These are phyloP conservation scores for Cenchrus purpureus DNA, from an alignment of 176 grass and related monocot species.

Conservation along the genomic window DNA sequence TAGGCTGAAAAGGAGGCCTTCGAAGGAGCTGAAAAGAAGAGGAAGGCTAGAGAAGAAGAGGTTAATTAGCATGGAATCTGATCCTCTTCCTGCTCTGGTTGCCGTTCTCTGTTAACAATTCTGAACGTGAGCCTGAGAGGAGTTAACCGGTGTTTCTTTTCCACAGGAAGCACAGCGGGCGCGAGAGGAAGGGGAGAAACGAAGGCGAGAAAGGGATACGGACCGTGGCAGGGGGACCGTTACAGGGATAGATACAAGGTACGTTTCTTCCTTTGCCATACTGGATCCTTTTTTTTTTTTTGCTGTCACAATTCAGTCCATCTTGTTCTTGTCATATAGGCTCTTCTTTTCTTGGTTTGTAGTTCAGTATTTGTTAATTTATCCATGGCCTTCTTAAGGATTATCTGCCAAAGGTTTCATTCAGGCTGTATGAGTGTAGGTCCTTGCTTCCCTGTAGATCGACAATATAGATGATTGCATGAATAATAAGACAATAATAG, in stretches of 20 bases:
- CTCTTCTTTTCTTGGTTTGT: not conserved
- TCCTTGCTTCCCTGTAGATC: not conserved
- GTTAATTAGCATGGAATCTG: constrained; percentile 42
- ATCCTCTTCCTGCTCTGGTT: not conserved
- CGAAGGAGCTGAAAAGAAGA: constrained; percentile 80
- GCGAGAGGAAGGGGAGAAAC: constrained; percentile 79
- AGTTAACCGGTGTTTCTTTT: constrained; percentile 17
- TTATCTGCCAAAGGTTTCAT: constrained; percentile 10
- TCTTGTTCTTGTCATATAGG: constrained; percentile 4
- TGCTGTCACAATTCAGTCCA: not conserved
- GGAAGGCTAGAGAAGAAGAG: constrained; percentile 87
- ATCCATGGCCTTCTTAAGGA: not conserved
- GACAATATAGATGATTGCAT: not conserved
- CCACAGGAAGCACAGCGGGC: constrained; percentile 71
- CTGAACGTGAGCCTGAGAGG: not conserved
- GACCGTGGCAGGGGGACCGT: constrained; percentile 58
- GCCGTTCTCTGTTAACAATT: not conserved
- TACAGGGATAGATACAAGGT: constrained; percentile 77
- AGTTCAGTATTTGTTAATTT: not conserved
- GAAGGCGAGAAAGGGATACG: constrained; percentile 73
- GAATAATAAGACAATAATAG: not conserved
- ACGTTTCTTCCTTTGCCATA: constrained; percentile 3
- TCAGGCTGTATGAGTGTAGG: not conserved
- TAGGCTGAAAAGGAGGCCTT: constrained; percentile 94
- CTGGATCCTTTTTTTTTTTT: not conserved